phyloP scores from a whole-genome alignment of 2,329 filamentous ascomycete genomes.

The Colletotrichum salicis region DNA sequence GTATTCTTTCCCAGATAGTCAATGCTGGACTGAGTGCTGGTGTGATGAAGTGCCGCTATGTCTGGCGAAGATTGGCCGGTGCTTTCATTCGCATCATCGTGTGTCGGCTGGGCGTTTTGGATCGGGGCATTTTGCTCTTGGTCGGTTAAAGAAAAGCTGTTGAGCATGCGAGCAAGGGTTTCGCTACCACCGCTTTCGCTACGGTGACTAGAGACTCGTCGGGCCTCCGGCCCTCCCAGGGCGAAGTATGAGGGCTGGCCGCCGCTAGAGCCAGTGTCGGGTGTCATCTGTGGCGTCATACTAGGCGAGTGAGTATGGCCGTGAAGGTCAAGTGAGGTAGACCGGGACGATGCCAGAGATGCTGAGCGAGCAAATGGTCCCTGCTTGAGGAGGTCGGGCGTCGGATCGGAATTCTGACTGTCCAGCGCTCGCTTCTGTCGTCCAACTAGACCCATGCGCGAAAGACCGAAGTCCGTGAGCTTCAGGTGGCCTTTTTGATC shows the following conservation, averaged over 20 bases:
- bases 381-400: constrained; percentile 90
- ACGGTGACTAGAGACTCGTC: constrained; percentile 76
- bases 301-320: constrained; percentile 78
- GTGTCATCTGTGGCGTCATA: constrained; percentile 87
- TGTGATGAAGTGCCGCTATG: constrained; percentile 70
- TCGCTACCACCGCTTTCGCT: constrained; percentile 96
- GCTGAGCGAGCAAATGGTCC: constrained; percentile 88
- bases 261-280: constrained; percentile 71
- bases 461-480: constrained; percentile 96
- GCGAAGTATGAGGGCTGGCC: constrained; percentile 94
- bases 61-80: constrained; percentile 82
- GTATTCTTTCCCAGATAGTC: constrained; percentile 68
- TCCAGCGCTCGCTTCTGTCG: constrained; percentile 94
- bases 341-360: constrained; percentile 90
- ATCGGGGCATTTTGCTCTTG: constrained; percentile 53
- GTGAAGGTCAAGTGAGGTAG: constrained; percentile 91
- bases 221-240: constrained; percentile 71
- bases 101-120: constrained; percentile 66
- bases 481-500: constrained; percentile 97
- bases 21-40: constrained; percentile 54
- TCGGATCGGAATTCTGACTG: constrained; percentile 79
- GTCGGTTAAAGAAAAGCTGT: constrained; percentile 80
- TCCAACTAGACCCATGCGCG: constrained; percentile 95
- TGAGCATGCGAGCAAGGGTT: constrained; percentile 82
- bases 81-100: constrained; percentile 80